These are phyloP conservation scores for Aureococcus anophagefferens DNA, from an alignment of 108 stramenopile genomes.

Conservation along the genomic window DNA sequence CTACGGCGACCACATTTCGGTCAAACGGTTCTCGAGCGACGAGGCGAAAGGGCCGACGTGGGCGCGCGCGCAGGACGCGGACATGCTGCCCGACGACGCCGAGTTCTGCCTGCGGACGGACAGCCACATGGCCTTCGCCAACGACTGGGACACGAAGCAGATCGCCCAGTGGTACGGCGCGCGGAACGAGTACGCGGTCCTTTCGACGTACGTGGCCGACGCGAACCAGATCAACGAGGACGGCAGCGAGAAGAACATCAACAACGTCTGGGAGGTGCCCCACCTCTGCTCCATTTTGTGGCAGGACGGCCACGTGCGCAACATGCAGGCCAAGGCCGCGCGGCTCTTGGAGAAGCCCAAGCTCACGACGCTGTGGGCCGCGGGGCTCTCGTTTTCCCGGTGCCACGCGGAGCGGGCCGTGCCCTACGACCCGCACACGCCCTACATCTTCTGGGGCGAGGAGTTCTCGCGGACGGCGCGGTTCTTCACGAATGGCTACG, in stretches of 20 bases:
- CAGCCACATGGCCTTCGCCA: conserved; percentile 71
- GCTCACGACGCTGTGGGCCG: conserved; percentile 77
- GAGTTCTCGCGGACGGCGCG: conserved; percentile 60
- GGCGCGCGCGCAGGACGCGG: conserved; percentile 33
- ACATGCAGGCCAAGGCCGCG: conserved; percentile 57
- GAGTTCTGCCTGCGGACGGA: conserved; percentile 86
- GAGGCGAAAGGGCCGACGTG: conserved; percentile 43
- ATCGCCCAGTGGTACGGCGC: conserved; percentile 61
- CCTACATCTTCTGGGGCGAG: conserved; percentile 80
- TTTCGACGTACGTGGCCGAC: conserved; percentile 69
- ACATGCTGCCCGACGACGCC: conserved; percentile 49
- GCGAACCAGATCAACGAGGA: conserved; percentile 25
- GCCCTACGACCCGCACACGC: conserved; percentile 72
- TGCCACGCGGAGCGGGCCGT: conserved; percentile 81
- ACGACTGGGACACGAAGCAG: conserved; percentile 50
- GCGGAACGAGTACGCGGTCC: conserved; percentile 76
- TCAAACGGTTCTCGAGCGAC: conserved; percentile 29
- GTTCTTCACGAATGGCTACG: conserved; percentile 85
- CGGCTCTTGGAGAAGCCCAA: conserved; percentile 49
- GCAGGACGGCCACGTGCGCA: conserved; percentile 48
- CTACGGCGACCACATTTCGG: conserved; percentile 31
- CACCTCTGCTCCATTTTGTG: conserved; percentile 63
- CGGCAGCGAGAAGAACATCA: conserved; percentile 17
- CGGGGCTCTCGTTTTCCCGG: conserved; percentile 52
- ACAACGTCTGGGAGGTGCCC: conserved; percentile 48